Base-by-base conservation (phyloP, 305 asterid species). In the Petunia hybrid region DNA sequence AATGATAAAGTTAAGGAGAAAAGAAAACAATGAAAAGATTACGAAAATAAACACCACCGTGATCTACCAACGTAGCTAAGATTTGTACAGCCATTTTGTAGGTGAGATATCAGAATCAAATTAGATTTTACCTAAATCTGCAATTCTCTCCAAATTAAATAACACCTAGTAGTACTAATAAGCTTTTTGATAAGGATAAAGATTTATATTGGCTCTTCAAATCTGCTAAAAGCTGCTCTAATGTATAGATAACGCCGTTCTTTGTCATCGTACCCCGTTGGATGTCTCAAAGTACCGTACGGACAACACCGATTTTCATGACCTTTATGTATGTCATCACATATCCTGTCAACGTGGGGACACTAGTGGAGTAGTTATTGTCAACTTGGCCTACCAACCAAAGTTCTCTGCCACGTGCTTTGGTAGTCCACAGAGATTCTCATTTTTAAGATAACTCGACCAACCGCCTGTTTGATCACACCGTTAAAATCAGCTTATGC, bases 251-350 rank as follows among this genome's bases (percentile, higher is more conserved):
- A 10, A 48, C 43, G 43, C 66, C 22, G 51, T 14, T 55, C 36
- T 75, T 51, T 38, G 8, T 66, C 46, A 31, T 79, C 82, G 75
- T 80, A 80, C 77, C 67, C 65, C 73, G 43, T 41, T 77, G 46
- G 61, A 7, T 35, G 42, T 16, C 46, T 77, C 48, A 8, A 16
- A 46, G 0, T 36, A 66, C 77, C 46, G 82, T 51, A 79, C 66
- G 82, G 66, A 43, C 39, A 35, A 22, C 57, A 45, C 9, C 40
- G 41, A 22, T 2, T 16, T 46, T 70, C 31, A 31, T 10, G 41
- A 31, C 43, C 5, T 46, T 10, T 9, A 45, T 4, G 42, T 45
- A 22, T 22, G 31, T 69, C 45, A 60, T 68, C 76, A 68, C 55
- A 10, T 22, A 22, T 14, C 59, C 22, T 4, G 3, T 2, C 42